These are phyloP conservation scores for Williopsis jadinii DNA, from an alignment of 1,139 yeast genomes.

Conservation along the genomic window DNA sequence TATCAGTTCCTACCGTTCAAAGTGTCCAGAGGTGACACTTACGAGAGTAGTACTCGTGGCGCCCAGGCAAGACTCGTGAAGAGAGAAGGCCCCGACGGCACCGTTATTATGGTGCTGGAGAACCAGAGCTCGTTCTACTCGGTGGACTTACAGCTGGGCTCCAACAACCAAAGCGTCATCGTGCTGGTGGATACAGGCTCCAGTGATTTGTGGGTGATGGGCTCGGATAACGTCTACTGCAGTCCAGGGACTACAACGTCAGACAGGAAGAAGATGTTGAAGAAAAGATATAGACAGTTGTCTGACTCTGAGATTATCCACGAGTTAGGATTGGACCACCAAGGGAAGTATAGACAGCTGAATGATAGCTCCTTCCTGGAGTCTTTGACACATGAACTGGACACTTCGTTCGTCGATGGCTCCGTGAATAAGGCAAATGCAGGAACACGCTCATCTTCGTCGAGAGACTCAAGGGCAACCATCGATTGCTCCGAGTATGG, in stretches of 20 bases:
- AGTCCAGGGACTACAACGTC: background rate
- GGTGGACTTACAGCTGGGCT: slow-evolving; percentile 43
- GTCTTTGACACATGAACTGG: background rate
- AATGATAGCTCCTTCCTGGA: background rate
- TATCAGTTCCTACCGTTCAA: slow-evolving; percentile 12
- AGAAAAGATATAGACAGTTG: background rate
- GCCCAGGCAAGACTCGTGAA: slow-evolving; percentile 23
- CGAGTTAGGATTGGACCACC: background rate
- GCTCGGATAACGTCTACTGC: slow-evolving; percentile 6
- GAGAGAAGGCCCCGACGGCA: slow-evolving; percentile 30
- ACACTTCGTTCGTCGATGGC: background rate
- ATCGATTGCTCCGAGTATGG: slow-evolving; percentile 29
- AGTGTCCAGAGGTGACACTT: slow-evolving; percentile 23
- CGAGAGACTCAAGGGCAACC: slow-evolving; percentile 10
- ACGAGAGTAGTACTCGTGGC: slow-evolving; percentile 2
- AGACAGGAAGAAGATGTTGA: background rate
- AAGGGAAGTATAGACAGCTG: background rate
- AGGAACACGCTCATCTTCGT: background rate
- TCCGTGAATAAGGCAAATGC: slow-evolving; percentile 1
- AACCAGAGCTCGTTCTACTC: slow-evolving; percentile 45
- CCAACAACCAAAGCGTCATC: slow-evolving; percentile 42
- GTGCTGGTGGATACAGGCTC: slow-evolving; percentile 26
- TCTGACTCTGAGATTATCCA: background rate
- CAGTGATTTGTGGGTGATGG: slow-evolving; percentile 9
- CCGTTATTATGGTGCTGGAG: slow-evolving; percentile 32